These are phyloP conservation scores for Ganoderma lucidum DNA, from an alignment of 1,284 basidiomycete genomes.

Conservation along the genomic window DNA sequence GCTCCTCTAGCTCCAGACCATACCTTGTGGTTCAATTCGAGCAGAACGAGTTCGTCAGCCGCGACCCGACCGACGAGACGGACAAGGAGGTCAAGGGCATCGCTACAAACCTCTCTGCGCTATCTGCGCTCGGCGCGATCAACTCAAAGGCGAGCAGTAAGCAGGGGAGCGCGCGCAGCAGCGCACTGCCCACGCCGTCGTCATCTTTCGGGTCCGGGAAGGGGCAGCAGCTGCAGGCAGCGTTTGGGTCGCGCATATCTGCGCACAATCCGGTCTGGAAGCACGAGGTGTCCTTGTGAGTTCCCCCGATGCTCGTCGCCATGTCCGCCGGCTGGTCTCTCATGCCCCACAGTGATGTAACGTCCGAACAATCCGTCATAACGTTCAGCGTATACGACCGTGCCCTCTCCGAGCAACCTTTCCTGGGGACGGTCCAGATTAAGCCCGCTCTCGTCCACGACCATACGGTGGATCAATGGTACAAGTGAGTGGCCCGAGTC, in stretches of 20 bases:
- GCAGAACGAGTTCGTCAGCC: constrained; percentile 97
- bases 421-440: constrained; percentile 92
- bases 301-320: constrained; percentile 32
- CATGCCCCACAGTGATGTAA: constrained; percentile 82
- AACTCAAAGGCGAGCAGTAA: constrained; percentile 58
- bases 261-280: constrained; percentile 98
- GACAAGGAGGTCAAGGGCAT: constrained; percentile 89
- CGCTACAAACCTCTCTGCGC: constrained; percentile 69
- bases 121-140: constrained; percentile 76
- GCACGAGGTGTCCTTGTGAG: constrained; percentile 97
- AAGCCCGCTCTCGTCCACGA: constrained; percentile 91
- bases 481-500: constrained; percentile 68
- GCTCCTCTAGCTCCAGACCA: constrained; percentile 74
- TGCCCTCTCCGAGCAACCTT: constrained; percentile 81
- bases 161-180: constrained; percentile 36
- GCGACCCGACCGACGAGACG: constrained; percentile 88
- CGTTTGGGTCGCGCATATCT: constrained; percentile 67
- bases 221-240: constrained; percentile 43
- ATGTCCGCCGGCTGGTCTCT: constrained; percentile 20
- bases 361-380: constrained; percentile 87
- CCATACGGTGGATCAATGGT: constrained; percentile 98
- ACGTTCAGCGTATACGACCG: constrained; percentile 96
- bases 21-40: constrained; percentile 99
- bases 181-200: constrained; percentile 47
- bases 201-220: constrained; percentile 49